Evolutionary conservation across 805 yeast genomes (phyloP), one percentile per base, ranked within the genome.

Genomic region (Wickerhamiella azymoides): DNA sequence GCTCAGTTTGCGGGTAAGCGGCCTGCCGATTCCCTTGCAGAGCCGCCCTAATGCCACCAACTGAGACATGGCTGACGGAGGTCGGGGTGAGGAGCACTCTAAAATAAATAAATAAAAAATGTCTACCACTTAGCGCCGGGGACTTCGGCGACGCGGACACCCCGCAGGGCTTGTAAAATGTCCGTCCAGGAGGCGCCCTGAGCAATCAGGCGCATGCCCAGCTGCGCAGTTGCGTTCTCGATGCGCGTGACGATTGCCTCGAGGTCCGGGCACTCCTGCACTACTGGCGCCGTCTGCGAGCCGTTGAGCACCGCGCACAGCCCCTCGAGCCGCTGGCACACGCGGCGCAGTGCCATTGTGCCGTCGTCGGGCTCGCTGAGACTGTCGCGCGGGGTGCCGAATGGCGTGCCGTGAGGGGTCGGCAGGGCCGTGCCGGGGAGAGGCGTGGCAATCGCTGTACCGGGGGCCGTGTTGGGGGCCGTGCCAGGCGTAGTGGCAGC

Each of bases 221-320:
- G 53, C 39, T 68, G 50, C 1, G 71, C 66, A 13, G 74, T 73
- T 49, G 74, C 67, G 45, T 75, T 71, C 57, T 84, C 94, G 35
- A 83, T 66, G 58, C 93, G 69, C 0, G 86, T 74, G 11, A 80
- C 73, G 24, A 79, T 62, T 52, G 77, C 81, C 48, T 79, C 84
- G 49, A 79, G 35, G 8, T 42, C 40, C 17, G 37, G 39, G n/a
- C n/a, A n/a, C n/a, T n/a, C n/a, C n/a, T n/a, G n/a, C n/a, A n/a
- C 40, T 13, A 40, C 48, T 2, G 36, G 46, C 10, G 43, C 57
- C 54, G 19, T 27, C 16, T 16, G 36, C 8, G n/a, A 13, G 19
- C n/a, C n/a, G 18, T 14, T 28, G 6, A 30, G 33, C 33, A 13
- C 33, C 9, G 9, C 33, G 26, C 46, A 43, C 16, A 43, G 40